These are phyloP conservation scores for Sphenostylis stenocarpa DNA, from an alignment of 306 rosid species.

Conservation along the genomic window DNA sequence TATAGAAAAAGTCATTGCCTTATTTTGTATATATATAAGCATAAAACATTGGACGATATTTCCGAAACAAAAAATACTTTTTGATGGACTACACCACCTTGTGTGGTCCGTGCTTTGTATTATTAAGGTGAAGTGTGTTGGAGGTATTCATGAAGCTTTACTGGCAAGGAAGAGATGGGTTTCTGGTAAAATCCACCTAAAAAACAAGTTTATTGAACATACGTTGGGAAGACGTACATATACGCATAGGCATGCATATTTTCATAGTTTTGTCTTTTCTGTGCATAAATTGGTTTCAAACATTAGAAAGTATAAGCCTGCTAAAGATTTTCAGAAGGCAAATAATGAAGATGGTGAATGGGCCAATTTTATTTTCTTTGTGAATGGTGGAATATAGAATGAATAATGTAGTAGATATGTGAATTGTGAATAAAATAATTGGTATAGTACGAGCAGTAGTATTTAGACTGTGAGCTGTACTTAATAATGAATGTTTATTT, in stretches of 20 bases:
- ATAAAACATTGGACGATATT: neutral
- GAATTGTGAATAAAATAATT: neutral
- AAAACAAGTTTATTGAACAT: neutral
- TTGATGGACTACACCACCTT: neutral
- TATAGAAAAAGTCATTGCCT: neutral
- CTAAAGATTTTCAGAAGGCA: neutral
- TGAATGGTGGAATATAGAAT: neutral
- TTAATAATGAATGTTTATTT: neutral
- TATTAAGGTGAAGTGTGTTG: neutral
- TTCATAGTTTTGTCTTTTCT: no score
- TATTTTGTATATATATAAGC: neutral
- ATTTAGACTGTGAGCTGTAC: no score
- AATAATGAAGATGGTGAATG: neutral
- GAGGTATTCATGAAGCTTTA: slow-evolving; percentile 16
- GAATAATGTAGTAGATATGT: neutral
- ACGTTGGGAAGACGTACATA: neutral
- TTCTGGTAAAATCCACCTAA: neutral
- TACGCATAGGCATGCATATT: no score
- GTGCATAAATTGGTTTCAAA: no score
- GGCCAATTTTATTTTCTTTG: no score
- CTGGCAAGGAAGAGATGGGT: neutral
- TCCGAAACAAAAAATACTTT: neutral
- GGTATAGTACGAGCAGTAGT: no score
- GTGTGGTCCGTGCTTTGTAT: neutral
- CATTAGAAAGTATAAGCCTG: neutral